Percentiles rank a stretch among this genome's conserved stretches.
These are phyloP conservation scores for Phialemonium atrogriseum DNA, from an alignment of 2,329 filamentous ascomycete species.

Conservation along the genomic window DNA sequence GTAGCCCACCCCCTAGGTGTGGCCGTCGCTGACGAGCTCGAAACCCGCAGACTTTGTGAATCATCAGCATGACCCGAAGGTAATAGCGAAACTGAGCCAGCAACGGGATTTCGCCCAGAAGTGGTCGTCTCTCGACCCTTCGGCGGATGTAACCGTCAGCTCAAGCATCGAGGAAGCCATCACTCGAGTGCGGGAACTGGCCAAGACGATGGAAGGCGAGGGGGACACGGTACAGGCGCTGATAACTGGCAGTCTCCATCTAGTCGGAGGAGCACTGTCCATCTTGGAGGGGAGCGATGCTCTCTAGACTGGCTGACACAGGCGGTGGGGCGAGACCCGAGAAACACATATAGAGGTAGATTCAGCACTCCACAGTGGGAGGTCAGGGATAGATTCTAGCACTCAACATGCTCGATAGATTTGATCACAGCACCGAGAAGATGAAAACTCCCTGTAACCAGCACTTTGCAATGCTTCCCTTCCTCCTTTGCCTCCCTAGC, in stretches of 20 bases:
- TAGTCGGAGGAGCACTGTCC: constrained; percentile 32
- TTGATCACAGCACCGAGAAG: constrained; percentile 40
- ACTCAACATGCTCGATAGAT: constrained; percentile 11
- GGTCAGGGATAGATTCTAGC: constrained; percentile 4
- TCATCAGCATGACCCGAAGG: constrained; percentile 39
- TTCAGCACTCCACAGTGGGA: background rate
- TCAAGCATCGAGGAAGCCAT: constrained; percentile 50
- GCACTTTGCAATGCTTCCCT: constrained; percentile 30
- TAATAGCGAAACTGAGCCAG: constrained; percentile 39
- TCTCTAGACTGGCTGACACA: constrained; percentile 9
- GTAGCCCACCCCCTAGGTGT: background rate
- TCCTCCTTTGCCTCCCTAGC: constrained; percentile 8
- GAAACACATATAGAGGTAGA: constrained; percentile 1
- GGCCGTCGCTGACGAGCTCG: constrained; percentile 4
- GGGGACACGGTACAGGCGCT: constrained; percentile 33
- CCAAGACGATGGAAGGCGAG: constrained; percentile 12
- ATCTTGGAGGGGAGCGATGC: constrained; percentile 20
- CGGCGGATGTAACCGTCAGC: constrained; percentile 35
- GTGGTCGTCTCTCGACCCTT: constrained; percentile 39
- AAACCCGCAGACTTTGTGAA: constrained; percentile 50
- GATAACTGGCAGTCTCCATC: constrained; percentile 38
- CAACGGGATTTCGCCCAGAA: constrained; percentile 42
- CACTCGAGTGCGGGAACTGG: constrained; percentile 31
- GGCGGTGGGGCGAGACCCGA: background rate
- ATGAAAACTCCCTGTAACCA: constrained; percentile 38